Percentiles rank a stretch among this genome's conserved stretches.
Evolutionary conservation across 306 rosid species (phyloP).

Genomic region (Spatholobus suberectus): DNA sequence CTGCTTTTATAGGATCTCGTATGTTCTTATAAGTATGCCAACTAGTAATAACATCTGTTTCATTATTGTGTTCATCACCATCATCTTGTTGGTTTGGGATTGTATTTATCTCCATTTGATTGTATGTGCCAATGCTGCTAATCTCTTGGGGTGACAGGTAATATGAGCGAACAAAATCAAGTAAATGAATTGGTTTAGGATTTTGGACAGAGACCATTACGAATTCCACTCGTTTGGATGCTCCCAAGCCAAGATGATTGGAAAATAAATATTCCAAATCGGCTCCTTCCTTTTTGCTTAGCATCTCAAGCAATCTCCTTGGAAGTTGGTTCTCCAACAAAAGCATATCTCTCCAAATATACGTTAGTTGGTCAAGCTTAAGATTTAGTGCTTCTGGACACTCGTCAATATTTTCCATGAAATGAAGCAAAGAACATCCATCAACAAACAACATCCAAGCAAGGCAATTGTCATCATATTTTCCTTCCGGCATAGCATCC

Average conservation of each 20-base stretch:
- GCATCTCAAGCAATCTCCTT: neutral
- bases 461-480: neutral
- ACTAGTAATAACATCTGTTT: neutral
- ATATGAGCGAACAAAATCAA: neutral
- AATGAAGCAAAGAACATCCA: slow-evolving; percentile 27
- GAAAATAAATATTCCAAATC: neutral
- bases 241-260: neutral
- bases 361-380: neutral
- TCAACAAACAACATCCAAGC: slow-evolving; percentile 31
- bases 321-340: slow-evolving; percentile 36
- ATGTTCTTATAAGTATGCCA: neutral
- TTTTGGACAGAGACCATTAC: neutral
- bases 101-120: neutral
- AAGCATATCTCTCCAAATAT: neutral
- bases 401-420: neutral
- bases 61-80: neutral
- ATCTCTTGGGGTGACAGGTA: neutral
- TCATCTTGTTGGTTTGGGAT: neutral
- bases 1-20: neutral
- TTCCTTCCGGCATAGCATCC: neutral
- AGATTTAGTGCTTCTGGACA: neutral
- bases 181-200: neutral
- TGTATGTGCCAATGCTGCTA: too few species aligned
- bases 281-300: neutral
- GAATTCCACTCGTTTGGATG: neutral